A percentile compares a stretch with the other conserved stretches of the same genome.
phyloP scores from a whole-genome alignment of 192 early-diverging fungal species.

The Geranomyces michiganensis region DNA sequence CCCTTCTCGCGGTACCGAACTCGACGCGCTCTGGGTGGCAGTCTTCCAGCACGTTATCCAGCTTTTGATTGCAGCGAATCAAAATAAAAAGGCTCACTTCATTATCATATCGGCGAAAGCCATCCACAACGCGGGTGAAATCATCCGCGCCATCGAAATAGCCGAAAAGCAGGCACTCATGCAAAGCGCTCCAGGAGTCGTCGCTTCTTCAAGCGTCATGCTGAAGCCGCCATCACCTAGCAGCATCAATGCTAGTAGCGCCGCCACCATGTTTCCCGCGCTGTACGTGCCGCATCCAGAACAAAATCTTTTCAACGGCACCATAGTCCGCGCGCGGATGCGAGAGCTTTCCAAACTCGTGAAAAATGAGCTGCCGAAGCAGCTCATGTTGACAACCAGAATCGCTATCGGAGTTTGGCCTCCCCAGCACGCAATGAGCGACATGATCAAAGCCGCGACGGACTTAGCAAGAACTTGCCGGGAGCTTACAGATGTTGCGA shows the following conservation, averaged over 20 bases:
- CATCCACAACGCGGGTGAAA: constrained; percentile 49
- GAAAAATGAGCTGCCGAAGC: constrained; percentile 40
- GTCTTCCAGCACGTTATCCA: constrained; percentile 56
- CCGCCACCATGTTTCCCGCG: constrained; percentile 2
- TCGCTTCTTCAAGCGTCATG: not conserved
- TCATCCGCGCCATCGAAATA: constrained; percentile 47
- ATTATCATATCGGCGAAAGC: constrained; percentile 57
- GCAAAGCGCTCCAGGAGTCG: not conserved
- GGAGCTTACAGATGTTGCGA: constrained; percentile 46
- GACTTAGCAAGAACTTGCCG: constrained; percentile 40
- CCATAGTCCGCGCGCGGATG: constrained; percentile 25
- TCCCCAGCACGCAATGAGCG: constrained; percentile 47
- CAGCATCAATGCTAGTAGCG: not conserved
- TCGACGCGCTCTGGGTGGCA: constrained; percentile 49
- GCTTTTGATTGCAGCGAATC: constrained; percentile 57
- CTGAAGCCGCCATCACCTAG: not conserved
- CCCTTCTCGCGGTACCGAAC: constrained; percentile 48
- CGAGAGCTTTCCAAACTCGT: constrained; percentile 29
- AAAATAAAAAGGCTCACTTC: constrained; percentile 56
- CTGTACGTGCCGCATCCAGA: not conserved
- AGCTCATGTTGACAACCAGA: constrained; percentile 53
- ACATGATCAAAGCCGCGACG: constrained; percentile 54
- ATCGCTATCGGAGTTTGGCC: constrained; percentile 63
- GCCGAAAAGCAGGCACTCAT: constrained; percentile 2
- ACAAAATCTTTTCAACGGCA: constrained; percentile 4